These are phyloP conservation scores for Heterobasidion occidentale DNA, from an alignment of 1,284 basidiomycete species.

Conservation along the genomic window DNA sequence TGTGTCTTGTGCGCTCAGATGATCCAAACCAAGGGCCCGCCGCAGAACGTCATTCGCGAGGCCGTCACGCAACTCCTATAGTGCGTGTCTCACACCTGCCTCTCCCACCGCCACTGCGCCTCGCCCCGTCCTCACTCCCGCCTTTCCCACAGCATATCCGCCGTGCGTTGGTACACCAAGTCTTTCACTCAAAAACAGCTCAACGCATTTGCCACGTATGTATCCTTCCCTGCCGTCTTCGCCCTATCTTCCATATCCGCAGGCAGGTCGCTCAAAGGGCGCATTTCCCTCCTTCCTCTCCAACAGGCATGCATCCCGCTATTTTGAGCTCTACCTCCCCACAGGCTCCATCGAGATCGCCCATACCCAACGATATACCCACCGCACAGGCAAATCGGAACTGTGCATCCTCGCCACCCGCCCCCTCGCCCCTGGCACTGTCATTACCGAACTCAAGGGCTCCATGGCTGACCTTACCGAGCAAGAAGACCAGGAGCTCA, in stretches of 20 bases:
- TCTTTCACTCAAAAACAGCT: conserved; percentile 71
- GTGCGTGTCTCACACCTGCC: conserved; percentile 35
- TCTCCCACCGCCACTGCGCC: conserved; percentile 7
- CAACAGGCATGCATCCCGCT: conserved; percentile 74
- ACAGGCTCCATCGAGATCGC: conserved; percentile 81
- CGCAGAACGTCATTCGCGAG: conserved; percentile 48
- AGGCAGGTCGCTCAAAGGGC: conserved; percentile 10
- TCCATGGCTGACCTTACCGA: conserved; percentile 81
- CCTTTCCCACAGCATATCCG: conserved; percentile 40
- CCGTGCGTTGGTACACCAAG: conserved; percentile 69
- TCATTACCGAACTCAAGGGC: conserved; percentile 78
- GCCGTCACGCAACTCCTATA: conserved; percentile 68
- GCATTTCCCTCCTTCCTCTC: conserved; percentile 13
- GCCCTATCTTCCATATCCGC: conserved; percentile 18
- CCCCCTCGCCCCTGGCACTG: conserved; percentile 57
- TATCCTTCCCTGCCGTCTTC: conserved; percentile 15
- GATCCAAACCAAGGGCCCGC: conserved; percentile 43
- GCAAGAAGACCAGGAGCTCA: conserved; percentile 75
- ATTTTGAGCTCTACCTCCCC: conserved; percentile 78
- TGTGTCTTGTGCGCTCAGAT: conserved; percentile 32
- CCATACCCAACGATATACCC: conserved; percentile 77
- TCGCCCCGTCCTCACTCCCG: conserved; percentile 12
- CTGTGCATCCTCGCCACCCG: conserved; percentile 85
- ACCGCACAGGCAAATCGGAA: conserved; percentile 84
- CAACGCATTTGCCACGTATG: conserved; percentile 82